Evolutionary conservation across 2,329 filamentous ascomycete species (phyloP), one percentile per base, ranked within the genome.

Genomic region (Neonectria sp.): DNA sequence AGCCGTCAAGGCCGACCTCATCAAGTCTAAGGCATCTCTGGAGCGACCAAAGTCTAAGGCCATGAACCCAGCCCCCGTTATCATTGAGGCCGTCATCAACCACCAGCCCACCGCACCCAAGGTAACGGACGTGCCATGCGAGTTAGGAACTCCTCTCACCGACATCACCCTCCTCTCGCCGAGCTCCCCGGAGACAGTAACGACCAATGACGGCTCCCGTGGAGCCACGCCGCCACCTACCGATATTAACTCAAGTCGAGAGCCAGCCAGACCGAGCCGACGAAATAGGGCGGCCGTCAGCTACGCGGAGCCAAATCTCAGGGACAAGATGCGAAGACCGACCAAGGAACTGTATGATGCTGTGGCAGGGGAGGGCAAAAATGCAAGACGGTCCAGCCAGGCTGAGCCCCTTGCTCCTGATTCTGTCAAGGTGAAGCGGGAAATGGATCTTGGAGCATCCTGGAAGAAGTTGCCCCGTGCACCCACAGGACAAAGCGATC

Each of bases 281-380:
- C 88, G 93, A 70, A 89, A 89, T 55, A 86, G 92, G 73, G 83
- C 89, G 12, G 86, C 90, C 56, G 88, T 96, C 68, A 95, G 92
- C 82, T 96, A 96, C 78, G 92, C 93, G 12, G 93, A 95, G 78
- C 93, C 93, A 1, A 95, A 93, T 75, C 84, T 96, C 48, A 88
- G 92, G 68, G 92, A 91, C 76, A 96, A 96, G 82, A 95, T 96
- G 93, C 88, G 93, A 65, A 88, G 93, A 66, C 93, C 93, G 25
- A 93, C 91, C 1, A 93, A 93, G 76, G 90, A 93, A 70, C 81
- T 95, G 11, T 88, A 92, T 40, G 92, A 95, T 78, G 93, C 93
- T 1, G 93, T 95, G 15, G 81, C 87, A 12, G 90, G 88, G n/a
- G 88, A 92, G 72, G 87, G 86, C 35, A 90, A 86, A 75, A 83